Base-by-base conservation (phyloP, 805 yeast genomes). In the Diddensiella transvaalensis region DNA sequence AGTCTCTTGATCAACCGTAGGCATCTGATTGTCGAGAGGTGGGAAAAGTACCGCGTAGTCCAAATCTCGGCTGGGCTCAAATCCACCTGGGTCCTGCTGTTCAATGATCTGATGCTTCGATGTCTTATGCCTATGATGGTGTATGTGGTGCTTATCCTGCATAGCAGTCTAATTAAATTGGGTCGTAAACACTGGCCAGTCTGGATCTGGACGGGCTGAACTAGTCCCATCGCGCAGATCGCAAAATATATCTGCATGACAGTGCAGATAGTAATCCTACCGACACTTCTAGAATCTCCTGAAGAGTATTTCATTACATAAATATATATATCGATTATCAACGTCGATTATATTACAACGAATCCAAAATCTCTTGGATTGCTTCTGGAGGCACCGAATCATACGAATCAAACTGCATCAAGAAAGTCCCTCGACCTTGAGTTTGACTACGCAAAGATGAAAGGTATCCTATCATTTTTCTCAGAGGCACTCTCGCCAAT, bases 381-480 rank as follows among this genome's bases (percentile, higher is more conserved):
- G 85, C 67, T 23, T 83, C 85, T 6, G 68, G 66, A 2, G 80
- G 68, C 0, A 84, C 85, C 44, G 81, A 69, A 55, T 81, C 79
- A 85, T 88, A 88, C 2, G 88, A 86, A 35, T 72, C 65, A 55
- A 83, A 85, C 11, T 78, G 75, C 96, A 91, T 87, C 51, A 80
- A 80, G 64, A 86, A 89, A 1, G 81, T 77, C 2, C 90, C 96
- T 38, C 96, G 74, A 1, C 99, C 99, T 60, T 88, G 89, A 0
- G 97, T 90, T 57, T 89, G 69, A 32, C 93, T 83, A 58, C 98
- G 70, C 40, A 93, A 69, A 52, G 78, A 79, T 8, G 82, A 79
- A 50, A 88, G 73, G 63, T 93, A 93, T 0, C 97, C 96, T 42
- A 89, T 78, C 96, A 93, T 89, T 52, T 85, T 95, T 51, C 83